phyloP scores from a whole-genome alignment of 768 basidiomycete genomes.

The Gloeophyllum trabeum region DNA sequence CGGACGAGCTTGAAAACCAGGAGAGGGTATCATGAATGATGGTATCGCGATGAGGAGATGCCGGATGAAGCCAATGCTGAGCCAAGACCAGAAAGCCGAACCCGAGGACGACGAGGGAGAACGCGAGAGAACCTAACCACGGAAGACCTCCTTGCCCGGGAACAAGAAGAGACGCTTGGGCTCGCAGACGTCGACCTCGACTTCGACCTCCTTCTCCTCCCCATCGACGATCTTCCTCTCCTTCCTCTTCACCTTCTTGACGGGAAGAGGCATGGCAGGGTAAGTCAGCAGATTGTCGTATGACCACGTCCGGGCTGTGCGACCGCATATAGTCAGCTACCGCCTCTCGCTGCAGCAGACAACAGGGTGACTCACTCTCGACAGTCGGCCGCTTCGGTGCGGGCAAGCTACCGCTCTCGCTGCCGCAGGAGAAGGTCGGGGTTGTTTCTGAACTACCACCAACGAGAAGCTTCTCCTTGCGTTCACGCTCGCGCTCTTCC shows the following conservation, averaged over 20 bases:
- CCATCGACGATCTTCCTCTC: conserved; percentile 38
- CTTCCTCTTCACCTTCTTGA: conserved; percentile 38
- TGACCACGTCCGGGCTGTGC: conserved; percentile 62
- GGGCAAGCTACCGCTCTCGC: conserved; percentile 13
- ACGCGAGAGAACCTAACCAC: too few relatives aligned
- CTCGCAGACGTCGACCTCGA: conserved; percentile 42
- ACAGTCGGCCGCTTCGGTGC: conserved; percentile 27
- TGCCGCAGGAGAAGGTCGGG: conserved; percentile 11
- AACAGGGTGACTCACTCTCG: conserved; percentile 33
- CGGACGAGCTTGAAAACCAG: too few relatives aligned
- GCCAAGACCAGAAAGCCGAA: too few relatives aligned
- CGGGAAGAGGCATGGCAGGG: conserved; percentile 46
- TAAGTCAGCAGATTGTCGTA: conserved; percentile 67
- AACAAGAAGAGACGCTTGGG: conserved; percentile 67
- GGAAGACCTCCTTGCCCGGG: conserved; percentile 34
- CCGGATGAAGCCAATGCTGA: too few relatives aligned
- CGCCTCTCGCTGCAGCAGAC: background rate
- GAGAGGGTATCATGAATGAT: too few relatives aligned
- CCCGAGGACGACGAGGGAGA: too few relatives aligned
- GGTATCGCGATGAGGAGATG: too few relatives aligned
- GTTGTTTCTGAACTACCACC: conserved; percentile 16
- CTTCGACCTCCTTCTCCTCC: conserved; percentile 39
- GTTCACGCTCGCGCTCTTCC: too few relatives aligned
- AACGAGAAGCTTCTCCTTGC: too few relatives aligned
- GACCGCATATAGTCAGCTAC: conserved; percentile 4